phyloP scores from a whole-genome alignment of 2,329 filamentous ascomycete species.

The Zalaria obscura region DNA sequence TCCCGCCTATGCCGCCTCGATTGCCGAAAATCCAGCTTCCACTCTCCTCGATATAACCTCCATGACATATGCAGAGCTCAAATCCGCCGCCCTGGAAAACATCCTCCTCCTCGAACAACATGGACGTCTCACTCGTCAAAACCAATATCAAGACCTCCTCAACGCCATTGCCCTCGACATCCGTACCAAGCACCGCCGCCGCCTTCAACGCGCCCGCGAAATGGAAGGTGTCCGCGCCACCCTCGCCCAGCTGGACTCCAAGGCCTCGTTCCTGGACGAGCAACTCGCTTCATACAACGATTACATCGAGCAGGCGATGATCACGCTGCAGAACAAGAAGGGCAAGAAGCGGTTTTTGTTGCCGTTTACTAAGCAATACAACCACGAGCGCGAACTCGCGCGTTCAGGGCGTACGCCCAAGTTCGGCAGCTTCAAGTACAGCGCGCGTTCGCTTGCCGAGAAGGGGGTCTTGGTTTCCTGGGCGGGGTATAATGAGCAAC shows the following conservation, averaged over 20 bases:
- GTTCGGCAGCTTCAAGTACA: constrained; percentile 97
- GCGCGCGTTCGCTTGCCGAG: constrained; percentile 71
- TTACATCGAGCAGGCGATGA: constrained; percentile 97
- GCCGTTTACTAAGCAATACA: constrained; percentile 97
- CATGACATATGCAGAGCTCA: constrained; percentile 83
- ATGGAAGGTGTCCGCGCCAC: constrained; percentile 71
- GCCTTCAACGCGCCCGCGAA: constrained; percentile 83
- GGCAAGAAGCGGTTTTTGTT: constrained; percentile 88
- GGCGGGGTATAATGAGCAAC: constrained; percentile 65
- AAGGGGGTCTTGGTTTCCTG: constrained; percentile 92
- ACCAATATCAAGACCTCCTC: constrained; percentile 93
- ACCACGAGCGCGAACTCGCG: constrained; percentile 91
- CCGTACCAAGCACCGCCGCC: constrained; percentile 84
- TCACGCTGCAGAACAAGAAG: constrained; percentile 92
- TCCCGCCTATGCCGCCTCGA: constrained; percentile 7
- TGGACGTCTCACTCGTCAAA: constrained; percentile 71
- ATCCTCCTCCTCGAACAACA: constrained; percentile 72
- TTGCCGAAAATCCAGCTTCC: constrained; percentile 7
- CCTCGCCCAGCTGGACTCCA: constrained; percentile 61
- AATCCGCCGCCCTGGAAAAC: constrained; percentile 85
- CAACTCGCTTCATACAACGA: constrained; percentile 97
- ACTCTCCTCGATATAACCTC: constrained; percentile 70
- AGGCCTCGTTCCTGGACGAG: constrained; percentile 83
- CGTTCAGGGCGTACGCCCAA: constrained; percentile 86
- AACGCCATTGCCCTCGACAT: constrained; percentile 96